Evolutionary conservation across 257 asterid genomes (phyloP).

Genomic region (Solanum okadae): DNA sequence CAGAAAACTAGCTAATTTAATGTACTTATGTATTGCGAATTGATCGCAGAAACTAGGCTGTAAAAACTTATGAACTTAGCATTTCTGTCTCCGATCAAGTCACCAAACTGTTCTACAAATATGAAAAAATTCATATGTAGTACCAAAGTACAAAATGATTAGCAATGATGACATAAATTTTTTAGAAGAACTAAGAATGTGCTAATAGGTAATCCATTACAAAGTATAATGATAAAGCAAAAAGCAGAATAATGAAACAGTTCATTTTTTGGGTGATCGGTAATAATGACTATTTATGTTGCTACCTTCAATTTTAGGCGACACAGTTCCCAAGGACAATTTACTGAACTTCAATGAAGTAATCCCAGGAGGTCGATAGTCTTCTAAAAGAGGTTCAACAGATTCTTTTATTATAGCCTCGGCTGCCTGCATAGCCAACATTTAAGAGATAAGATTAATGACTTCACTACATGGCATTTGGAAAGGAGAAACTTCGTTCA

Average conservation of each 20-base stretch:
- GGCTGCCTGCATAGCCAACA: constrained; percentile 61
- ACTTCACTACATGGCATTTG: neutral
- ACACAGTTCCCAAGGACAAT: constrained; percentile 90
- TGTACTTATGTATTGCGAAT: neutral
- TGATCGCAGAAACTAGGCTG: neutral
- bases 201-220: neutral
- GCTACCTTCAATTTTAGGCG: constrained; percentile 96
- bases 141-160: neutral
- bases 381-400: constrained; percentile 95
- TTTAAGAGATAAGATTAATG: neutral
- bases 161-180: neutral
- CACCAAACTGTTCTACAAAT: neutral
- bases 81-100: neutral
- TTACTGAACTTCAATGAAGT: constrained; percentile 82
- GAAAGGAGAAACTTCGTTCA: neutral
- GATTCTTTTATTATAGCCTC: constrained; percentile 89
- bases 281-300: neutral
- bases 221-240: neutral
- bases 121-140: neutral
- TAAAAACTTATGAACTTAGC: neutral
- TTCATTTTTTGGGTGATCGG: neutral
- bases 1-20: neutral
- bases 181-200: neutral
- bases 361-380: constrained; percentile 87
- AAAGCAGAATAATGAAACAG: neutral